Evolutionary conservation across 2,329 filamentous ascomycete genomes (phyloP).

Genomic region (Diplodia seriata): DNA sequence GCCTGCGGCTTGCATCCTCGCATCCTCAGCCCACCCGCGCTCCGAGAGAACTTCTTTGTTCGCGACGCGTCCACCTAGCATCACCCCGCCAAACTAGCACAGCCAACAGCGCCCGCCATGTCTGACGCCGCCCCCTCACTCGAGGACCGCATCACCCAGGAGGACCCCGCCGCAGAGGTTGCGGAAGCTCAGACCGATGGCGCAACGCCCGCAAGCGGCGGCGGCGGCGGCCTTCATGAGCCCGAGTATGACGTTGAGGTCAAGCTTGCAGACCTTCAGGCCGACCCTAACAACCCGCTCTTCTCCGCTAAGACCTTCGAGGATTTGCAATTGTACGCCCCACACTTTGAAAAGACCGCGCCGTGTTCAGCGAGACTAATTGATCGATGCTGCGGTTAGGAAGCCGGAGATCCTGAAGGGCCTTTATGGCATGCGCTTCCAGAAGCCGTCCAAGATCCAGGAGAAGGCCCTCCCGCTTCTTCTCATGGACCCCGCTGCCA

Average conservation of each 20-base stretch:
- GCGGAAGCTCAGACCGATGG: slow-evolving; percentile 54
- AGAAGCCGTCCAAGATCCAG: slow-evolving; percentile 97
- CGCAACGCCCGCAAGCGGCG: slow-evolving; percentile 49
- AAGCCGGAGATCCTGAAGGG: slow-evolving; percentile 69
- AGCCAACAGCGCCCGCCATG: slow-evolving; percentile 15
- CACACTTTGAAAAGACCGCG: not conserved
- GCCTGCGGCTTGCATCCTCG: not conserved
- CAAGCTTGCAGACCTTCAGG: slow-evolving; percentile 87
- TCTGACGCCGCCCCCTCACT: slow-evolving; percentile 37
- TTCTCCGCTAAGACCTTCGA: slow-evolving; percentile 85
- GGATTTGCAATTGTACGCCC: slow-evolving; percentile 81
- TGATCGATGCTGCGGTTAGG: slow-evolving; percentile 28
- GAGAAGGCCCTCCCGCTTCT: slow-evolving; percentile 92
- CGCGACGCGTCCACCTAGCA: slow-evolving; percentile 1
- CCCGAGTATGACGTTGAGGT: slow-evolving; percentile 89
- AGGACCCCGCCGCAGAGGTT: slow-evolving; percentile 24
- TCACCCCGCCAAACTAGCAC: slow-evolving; percentile 14
- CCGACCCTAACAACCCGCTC: slow-evolving; percentile 84
- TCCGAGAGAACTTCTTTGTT: slow-evolving; percentile 4
- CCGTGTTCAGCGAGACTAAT: slow-evolving; percentile 4
- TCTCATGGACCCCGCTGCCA: slow-evolving; percentile 81
- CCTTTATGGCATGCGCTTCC: slow-evolving; percentile 81
- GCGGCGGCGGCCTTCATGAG: slow-evolving; percentile 63
- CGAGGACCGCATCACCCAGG: slow-evolving; percentile 35
- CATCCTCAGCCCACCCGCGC: not conserved